Evolutionary conservation across 371 early-diverging fungal species (phyloP).

Genomic region (Mortierella sp.): DNA sequence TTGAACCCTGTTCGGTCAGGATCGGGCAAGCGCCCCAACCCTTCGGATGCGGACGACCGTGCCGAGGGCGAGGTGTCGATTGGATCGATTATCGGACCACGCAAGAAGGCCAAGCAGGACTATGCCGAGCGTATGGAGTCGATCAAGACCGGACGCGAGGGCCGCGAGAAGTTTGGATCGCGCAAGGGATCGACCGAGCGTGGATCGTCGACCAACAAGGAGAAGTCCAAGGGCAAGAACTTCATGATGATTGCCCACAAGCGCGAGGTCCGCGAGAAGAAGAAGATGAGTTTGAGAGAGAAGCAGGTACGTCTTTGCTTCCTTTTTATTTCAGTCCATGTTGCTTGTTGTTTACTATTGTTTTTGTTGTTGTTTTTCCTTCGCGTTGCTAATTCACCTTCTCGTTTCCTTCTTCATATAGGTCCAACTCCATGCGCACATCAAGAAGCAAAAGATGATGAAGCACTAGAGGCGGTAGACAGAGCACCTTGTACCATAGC

Average conservation of each 20-base stretch:
- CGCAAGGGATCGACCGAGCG: constrained; percentile 85
- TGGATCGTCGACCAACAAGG: constrained; percentile 88
- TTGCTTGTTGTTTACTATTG: not conserved
- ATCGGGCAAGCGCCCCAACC: constrained; percentile 54
- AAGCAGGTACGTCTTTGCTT: constrained; percentile 70
- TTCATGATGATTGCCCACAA: constrained; percentile 97
- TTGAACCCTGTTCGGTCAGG: constrained; percentile 42
- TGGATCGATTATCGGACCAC: constrained; percentile 83
- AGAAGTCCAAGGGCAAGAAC: constrained; percentile 94
- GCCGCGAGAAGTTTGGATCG: constrained; percentile 92
- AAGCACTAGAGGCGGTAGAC: constrained; percentile 59
- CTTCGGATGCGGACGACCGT: constrained; percentile 59
- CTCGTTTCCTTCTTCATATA: constrained; percentile 1
- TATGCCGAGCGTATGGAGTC: constrained; percentile 93
- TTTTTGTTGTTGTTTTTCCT: not conserved
- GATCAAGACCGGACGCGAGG: constrained; percentile 91
- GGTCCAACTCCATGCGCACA: constrained; percentile 73
- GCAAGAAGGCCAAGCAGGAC: constrained; percentile 91
- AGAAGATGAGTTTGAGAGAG: constrained; percentile 85
- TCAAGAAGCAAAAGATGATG: constrained; percentile 75
- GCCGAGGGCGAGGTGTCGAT: constrained; percentile 72
- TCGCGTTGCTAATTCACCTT: not conserved
- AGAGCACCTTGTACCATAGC: constrained; percentile 23
- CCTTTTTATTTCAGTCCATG: not conserved
- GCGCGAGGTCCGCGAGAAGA: constrained; percentile 83